Base-by-base conservation (phyloP, 2,329 filamentous ascomycete species). In the Fusarium abutilonis region DNA sequence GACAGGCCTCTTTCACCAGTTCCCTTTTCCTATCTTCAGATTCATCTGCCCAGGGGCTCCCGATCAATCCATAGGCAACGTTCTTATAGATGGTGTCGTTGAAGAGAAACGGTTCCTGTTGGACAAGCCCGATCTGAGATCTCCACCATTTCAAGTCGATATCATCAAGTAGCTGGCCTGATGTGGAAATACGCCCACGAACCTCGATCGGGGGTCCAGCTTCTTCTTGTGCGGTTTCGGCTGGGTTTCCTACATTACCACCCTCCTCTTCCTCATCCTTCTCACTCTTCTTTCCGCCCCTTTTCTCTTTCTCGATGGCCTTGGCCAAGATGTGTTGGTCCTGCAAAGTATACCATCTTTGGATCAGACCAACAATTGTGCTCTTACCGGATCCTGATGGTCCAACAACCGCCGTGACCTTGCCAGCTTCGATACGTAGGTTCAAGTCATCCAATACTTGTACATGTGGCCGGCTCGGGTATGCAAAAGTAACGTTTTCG, bases 381-480 rank as follows among this genome's bases (percentile, higher is more conserved):
- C 86, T 90, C 73, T 93, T 93, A 1, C 90, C 90, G 5, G 84
- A 87, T 0, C 90, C 90, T 3, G 87, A 90, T 1, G 88, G 84
- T 0, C 90, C 90, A 17, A 93, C 89, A 15, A 93, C 88, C 3
- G 90, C 90, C 1, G 89, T 91, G 3, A 88, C 83, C 68, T 90
- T 89, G 17, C 88, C 87, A 8, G 84, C 80, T 56, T 84, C 79
- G 52, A 92, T 84, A 0, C 73, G 77, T 9, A 91, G 74, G 65
- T 82, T 80, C 3, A 91, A 73, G 3, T 80, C 76, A 64, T 89
- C 82, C 1, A 91, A 74, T 0, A 91, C 84, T 67, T 85, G 86
- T 58, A 88, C 83, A 55, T 87, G 82, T 0, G 86, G 85, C 11
- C 88, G 80, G 44, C 78, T 86, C 1, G 90, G 90, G 67, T 93